Evolutionary conservation across 2,329 filamentous ascomycete species (phyloP), one percentile per base, ranked within the genome.

Genomic region (Botrytis medusae): DNA sequence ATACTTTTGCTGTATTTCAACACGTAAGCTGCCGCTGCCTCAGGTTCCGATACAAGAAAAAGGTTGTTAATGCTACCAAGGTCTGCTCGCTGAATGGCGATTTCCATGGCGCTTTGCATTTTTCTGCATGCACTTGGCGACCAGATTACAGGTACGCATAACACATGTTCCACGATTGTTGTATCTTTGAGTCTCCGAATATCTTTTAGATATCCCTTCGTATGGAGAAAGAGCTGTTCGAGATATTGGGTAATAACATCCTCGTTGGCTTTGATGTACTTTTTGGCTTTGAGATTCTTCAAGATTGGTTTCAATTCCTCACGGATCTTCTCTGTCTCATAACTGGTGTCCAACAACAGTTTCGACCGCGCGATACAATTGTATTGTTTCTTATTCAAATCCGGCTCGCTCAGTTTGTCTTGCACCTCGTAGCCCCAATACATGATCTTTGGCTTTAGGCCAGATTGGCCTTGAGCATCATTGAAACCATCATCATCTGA

Each of bases 31-130:
- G 69, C 72, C 12, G 69, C 72, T n/a, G 69, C 72, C 67, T 74
- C 72, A 16, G 72, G 69, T 54, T 74, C 72, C 4, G 78, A 78
- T 2, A 80, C 77, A 46, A 80, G 74, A 59, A 80, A 80, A 12
- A 80, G 69, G 44, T 78, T 75, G 16, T 79, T 73, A 42, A 77
- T 20, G 22, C 37, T 72, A 4, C 75, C 75, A 40, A 76, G 59
- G 2, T 48, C n/a, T 6, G 74, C 72, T 12, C 29, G 34, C 10
- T 57, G 29, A 29, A 75, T 72, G 4, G 75, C 73, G 9, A 29
- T 18, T 68, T 74, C 62, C 73, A 77, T 76, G 4, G 67, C 71
- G 22, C 9, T 65, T 69, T 76, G 75, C 76, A 77, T 76, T 44
- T 69, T 75, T 4, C 74, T 73, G 44, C 70, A 75, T 9, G 75